Evolutionary conservation across 345 rosid genomes (phyloP).

Genomic region (Noccaea caerulescens): DNA sequence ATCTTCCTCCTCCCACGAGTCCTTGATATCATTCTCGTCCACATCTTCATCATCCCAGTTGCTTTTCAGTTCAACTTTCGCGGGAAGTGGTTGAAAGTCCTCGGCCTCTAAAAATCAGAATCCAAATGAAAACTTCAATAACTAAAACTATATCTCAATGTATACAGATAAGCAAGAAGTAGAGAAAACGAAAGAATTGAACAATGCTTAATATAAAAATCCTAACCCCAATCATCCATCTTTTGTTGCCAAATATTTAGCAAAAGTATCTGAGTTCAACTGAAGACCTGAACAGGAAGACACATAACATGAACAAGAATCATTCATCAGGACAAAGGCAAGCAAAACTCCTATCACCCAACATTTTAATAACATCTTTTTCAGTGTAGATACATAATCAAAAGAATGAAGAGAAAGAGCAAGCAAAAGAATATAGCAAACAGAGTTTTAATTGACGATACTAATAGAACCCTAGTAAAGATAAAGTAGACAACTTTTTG

Average conservation of each 20-base stretch:
- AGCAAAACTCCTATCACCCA: no score
- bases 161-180: neutral
- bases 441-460: neutral
- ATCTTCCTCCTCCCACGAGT: conserved; percentile 98
- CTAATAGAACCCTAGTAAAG: no score
- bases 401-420: no score
- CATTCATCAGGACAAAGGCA: neutral
- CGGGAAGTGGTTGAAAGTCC: conserved; percentile 54
- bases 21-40: conserved; percentile 83
- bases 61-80: conserved; percentile 56
- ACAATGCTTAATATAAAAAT: neutral
- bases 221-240: conserved; percentile 42
- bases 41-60: conserved; percentile 93
- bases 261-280: conserved; percentile 13
- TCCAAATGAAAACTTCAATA: neutral
- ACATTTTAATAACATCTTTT: no score
- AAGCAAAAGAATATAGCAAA: no score
- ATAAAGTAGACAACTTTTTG: no score
- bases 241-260: neutral
- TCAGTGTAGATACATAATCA: no score
- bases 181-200: neutral
- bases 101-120: conserved; percentile 61
- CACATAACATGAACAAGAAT: neutral
- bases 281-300: conserved; percentile 23
- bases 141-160: neutral